Evolutionary conservation across 345 rosid genomes (phyloP).

Genomic region (Boechera stricta): DNA sequence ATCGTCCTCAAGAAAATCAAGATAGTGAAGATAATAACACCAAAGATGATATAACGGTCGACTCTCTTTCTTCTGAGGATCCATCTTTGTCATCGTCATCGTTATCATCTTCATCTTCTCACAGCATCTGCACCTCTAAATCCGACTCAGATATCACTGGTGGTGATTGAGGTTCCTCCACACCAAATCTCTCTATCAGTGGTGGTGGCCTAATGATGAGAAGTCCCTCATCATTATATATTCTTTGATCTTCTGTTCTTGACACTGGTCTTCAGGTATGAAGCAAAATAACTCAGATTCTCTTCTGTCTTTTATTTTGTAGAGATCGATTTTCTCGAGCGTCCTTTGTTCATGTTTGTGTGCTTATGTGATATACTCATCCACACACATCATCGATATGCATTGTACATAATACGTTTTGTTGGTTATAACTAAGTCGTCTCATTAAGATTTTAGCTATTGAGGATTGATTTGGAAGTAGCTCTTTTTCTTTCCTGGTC

Average conservation of each 20-base stretch:
- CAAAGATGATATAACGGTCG: constrained; percentile 12
- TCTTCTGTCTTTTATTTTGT: background rate
- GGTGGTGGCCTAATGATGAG: constrained; percentile 40
- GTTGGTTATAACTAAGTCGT: no score
- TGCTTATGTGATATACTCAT: background rate
- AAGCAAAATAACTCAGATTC: constrained; percentile 3
- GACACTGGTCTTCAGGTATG: constrained; percentile 31
- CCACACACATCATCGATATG: no score
- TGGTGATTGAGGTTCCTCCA: constrained; percentile 35
- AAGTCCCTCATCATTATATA: constrained; percentile 30
- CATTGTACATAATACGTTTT: no score
- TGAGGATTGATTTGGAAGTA: background rate
- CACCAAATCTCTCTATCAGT: constrained; percentile 24
- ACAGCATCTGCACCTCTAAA: constrained; percentile 16
- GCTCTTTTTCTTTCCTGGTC: background rate
- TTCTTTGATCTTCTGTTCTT: constrained; percentile 33
- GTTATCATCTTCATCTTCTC: constrained; percentile 31
- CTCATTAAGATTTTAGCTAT: background rate
- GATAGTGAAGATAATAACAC: background rate
- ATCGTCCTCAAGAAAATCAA: background rate
- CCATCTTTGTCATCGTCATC: background rate
- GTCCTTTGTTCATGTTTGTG: background rate
- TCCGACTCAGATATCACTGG: constrained; percentile 32
- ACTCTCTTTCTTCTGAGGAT: constrained; percentile 32
- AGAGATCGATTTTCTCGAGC: background rate